Evolutionary conservation across 495 filamentous ascomycete genomes (phyloP).

Genomic region (Darksidea phi): DNA sequence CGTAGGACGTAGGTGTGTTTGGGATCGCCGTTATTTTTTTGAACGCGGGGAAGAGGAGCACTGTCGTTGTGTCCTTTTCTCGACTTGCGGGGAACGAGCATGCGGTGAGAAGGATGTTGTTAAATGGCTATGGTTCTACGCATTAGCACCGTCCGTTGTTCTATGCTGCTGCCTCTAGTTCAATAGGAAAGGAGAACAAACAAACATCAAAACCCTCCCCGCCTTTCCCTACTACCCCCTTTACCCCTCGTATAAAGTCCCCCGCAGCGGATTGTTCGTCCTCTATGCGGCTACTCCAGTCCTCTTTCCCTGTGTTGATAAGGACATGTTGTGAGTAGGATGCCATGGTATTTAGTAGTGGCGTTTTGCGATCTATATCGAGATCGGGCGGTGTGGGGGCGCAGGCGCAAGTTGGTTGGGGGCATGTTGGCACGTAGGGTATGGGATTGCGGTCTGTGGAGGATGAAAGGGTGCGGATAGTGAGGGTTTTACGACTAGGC

Average conservation of each 20-base stretch:
- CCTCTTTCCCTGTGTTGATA: slow-evolving; percentile 71
- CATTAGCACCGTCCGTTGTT: too few relatives aligned
- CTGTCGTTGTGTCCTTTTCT: slow-evolving; percentile 53
- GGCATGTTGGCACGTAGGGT: slow-evolving; percentile 50
- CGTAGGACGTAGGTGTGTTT: slow-evolving; percentile 48
- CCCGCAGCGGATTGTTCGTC: slow-evolving; percentile 56
- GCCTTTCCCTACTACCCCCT: slow-evolving; percentile 61
- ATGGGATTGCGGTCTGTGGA: slow-evolving; percentile 1
- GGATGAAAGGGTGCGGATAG: too few relatives aligned
- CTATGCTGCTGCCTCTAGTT: neutral
- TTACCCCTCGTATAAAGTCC: slow-evolving; percentile 71
- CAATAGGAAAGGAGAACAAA: slow-evolving; percentile 31
- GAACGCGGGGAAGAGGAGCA: slow-evolving; percentile 74
- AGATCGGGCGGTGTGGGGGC: slow-evolving; percentile 64
- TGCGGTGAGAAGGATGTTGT: slow-evolving; percentile 71
- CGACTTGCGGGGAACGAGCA: slow-evolving; percentile 57
- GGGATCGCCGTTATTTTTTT: slow-evolving; percentile 73
- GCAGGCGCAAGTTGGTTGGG: slow-evolving; percentile 70
- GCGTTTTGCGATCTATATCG: slow-evolving; percentile 70
- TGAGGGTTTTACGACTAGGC: too few relatives aligned
- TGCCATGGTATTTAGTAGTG: slow-evolving; percentile 72
- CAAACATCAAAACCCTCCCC: slow-evolving; percentile 71
- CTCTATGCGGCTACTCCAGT: slow-evolving; percentile 75
- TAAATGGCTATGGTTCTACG: slow-evolving; percentile 61
- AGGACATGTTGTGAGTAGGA: slow-evolving; percentile 80